Conservation (phyloP, 2,329 filamentous ascomycete genomes). For the Calonectria fujianensis region DNA sequence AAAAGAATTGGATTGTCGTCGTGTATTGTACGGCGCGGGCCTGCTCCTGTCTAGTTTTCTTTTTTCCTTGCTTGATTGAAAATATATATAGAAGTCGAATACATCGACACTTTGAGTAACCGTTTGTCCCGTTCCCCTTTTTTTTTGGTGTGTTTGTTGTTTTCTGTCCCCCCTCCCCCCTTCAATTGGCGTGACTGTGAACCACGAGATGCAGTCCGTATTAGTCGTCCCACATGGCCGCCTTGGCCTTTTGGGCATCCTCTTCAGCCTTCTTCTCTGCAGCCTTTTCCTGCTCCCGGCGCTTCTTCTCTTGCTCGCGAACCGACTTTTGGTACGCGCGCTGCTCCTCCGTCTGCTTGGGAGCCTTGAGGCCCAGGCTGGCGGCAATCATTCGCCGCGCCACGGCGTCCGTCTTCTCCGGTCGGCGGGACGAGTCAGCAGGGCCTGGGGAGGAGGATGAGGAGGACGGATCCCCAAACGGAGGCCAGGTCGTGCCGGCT, state of each 20-base stretch:
- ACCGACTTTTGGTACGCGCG: constrained; percentile 88
- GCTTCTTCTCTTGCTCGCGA: constrained; percentile 88
- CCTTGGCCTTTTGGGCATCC: constrained; percentile 84
- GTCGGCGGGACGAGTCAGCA: constrained; percentile 66
- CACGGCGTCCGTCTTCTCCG: constrained; percentile 95
- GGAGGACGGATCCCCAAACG: constrained; percentile 41
- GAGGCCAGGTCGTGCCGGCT: constrained; percentile 50
- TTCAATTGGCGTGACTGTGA: neutral
- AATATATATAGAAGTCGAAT: constrained; percentile 14
- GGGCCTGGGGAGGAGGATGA: constrained; percentile 31
- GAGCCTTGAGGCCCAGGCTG: constrained; percentile 87
- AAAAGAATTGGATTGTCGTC: neutral
- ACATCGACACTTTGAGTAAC: neutral
- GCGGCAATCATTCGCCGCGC: constrained; percentile 93
- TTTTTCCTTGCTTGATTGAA: neutral
- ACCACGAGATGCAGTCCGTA: neutral
- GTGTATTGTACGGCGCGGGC: constrained; percentile 22
- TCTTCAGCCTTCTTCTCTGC: constrained; percentile 76
- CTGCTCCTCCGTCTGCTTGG: constrained; percentile 91
- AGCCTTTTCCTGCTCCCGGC: constrained; percentile 82
- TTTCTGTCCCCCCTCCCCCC: neutral
- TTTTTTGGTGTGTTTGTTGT: neutral
- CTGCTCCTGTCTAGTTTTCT: constrained; percentile 11
- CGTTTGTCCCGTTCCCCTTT: neutral
- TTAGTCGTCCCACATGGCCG: constrained; percentile 89